These are phyloP conservation scores for Niebla homalea DNA, from an alignment of 495 filamentous ascomycete species.

Conservation along the genomic window DNA sequence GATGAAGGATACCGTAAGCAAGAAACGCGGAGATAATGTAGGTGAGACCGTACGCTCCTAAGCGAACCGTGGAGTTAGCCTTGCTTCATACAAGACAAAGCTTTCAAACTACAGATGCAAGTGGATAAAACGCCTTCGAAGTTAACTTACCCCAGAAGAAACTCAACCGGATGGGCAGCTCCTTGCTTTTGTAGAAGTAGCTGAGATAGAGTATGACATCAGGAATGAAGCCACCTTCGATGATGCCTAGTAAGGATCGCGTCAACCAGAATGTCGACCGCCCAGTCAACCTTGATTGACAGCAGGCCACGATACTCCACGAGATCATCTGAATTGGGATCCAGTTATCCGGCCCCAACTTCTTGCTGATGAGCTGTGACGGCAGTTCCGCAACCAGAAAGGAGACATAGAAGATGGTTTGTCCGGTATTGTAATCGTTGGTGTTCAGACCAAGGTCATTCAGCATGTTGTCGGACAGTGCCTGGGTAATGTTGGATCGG, in stretches of 20 bases:
- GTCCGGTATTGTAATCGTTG: conserved; percentile 67
- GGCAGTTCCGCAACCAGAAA: conserved; percentile 62
- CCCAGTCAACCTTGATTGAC: conserved; percentile 52
- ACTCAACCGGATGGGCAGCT: conserved; percentile 50
- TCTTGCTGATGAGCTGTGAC: conserved; percentile 60
- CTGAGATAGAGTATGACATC: conserved; percentile 52
- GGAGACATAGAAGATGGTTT: conserved; percentile 54
- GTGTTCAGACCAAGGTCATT: conserved; percentile 45
- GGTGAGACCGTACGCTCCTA: conserved; percentile 45
- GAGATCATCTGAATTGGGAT: conserved; percentile 70
- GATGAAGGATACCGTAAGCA: conserved; percentile 58
- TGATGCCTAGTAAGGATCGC: conserved; percentile 53
- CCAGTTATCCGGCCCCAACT: conserved; percentile 70
- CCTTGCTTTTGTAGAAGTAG: conserved; percentile 62
- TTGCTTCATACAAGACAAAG: too few species aligned
- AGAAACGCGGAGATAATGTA: conserved; percentile 55
- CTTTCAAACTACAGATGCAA: too few species aligned
- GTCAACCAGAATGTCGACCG: conserved; percentile 48
- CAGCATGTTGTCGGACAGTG: conserved; percentile 59
- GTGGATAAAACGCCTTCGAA: too few species aligned
- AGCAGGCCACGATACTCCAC: conserved; percentile 60
- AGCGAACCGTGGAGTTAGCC: too few species aligned
- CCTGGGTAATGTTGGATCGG: conserved; percentile 59
- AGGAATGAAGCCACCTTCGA: conserved; percentile 49
- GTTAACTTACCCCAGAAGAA: conserved; percentile 46